These are phyloP conservation scores for Pseudonitzschia multiseries DNA, from an alignment of 108 stramenopile genomes.

Conservation along the genomic window DNA sequence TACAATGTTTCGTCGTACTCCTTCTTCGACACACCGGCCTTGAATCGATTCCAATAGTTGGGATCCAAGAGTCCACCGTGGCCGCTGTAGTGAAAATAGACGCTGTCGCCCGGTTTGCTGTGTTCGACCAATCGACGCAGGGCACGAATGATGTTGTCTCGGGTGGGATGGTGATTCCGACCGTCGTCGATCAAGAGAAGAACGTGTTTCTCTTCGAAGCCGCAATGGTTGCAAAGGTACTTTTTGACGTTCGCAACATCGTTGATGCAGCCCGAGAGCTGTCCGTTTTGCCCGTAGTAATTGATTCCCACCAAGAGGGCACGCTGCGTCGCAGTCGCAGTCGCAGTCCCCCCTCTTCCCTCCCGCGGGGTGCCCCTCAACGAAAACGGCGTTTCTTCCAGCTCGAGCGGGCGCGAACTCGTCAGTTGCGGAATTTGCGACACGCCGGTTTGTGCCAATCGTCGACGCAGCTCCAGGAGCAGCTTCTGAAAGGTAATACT, in stretches of 20 bases:
- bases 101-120: conserved; percentile 58
- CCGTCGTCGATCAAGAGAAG: conserved; percentile 76
- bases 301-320: conserved; percentile 91
- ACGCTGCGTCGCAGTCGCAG: too few species aligned
- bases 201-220: conserved; percentile 66
- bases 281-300: conserved; percentile 85
- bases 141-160: conserved; percentile 64
- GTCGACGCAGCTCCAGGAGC: conserved; percentile 58
- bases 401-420: conserved; percentile 56
- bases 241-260: conserved; percentile 85
- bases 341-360: conserved; percentile 9
- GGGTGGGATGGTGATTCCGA: conserved; percentile 52
- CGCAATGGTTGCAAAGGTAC: conserved; percentile 65
- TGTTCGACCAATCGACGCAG: conserved; percentile 51
- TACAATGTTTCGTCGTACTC: conserved; percentile 80
- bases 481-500: conserved; percentile 76
- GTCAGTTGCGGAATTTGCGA: conserved; percentile 74
- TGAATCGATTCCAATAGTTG: conserved; percentile 34
- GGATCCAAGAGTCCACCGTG: conserved; percentile 69
- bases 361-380: background rate
- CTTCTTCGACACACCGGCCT: conserved; percentile 21
- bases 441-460: conserved; percentile 35
- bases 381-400: conserved; percentile 18
- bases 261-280: conserved; percentile 89
- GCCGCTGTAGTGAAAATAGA: conserved; percentile 58